Evolutionary conservation across 73 alveolate species (phyloP).

Genomic region (Stentor coeruleus): DNA sequence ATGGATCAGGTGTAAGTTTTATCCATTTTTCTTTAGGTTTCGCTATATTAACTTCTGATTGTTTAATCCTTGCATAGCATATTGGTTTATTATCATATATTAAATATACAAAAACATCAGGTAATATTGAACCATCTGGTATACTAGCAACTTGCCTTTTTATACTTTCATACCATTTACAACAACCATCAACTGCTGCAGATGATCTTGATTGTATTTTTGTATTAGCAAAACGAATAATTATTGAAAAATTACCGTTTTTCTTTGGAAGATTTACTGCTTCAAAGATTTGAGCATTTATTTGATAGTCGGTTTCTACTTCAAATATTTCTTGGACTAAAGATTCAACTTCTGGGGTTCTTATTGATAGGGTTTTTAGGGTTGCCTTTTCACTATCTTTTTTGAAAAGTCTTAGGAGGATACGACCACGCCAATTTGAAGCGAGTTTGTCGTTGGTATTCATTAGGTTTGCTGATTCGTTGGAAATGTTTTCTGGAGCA

Average conservation of each 20-base stretch:
- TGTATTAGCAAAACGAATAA: neutral
- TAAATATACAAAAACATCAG: constrained; percentile 41
- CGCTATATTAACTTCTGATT: neutral
- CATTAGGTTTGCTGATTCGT: constrained; percentile 60
- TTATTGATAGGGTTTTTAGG: constrained; percentile 11
- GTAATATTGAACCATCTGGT: constrained; percentile 28
- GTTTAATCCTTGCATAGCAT: constrained; percentile 30
- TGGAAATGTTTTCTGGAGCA: constrained; percentile 56
- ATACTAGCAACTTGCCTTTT: neutral
- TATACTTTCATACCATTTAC: constrained; percentile 34
- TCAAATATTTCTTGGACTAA: neutral
- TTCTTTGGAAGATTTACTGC: constrained; percentile 5
- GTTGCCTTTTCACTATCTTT: constrained; percentile 57
- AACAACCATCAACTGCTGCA: constrained; percentile 26
- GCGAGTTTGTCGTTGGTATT: constrained; percentile 68
- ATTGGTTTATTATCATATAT: constrained; percentile 38
- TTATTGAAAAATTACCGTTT: neutral
- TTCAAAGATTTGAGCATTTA: constrained; percentile 26
- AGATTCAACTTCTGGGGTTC: neutral
- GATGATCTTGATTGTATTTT: constrained; percentile 23
- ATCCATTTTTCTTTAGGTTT: constrained; percentile 12
- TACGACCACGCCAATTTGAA: constrained; percentile 79
- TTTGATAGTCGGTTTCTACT: constrained; percentile 9
- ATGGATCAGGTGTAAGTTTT: neutral
- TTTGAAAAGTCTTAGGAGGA: constrained; percentile 55